Conservation (phyloP, 2,329 filamentous ascomycete genomes). For the Erysiphe neolycopersici region DNA sequence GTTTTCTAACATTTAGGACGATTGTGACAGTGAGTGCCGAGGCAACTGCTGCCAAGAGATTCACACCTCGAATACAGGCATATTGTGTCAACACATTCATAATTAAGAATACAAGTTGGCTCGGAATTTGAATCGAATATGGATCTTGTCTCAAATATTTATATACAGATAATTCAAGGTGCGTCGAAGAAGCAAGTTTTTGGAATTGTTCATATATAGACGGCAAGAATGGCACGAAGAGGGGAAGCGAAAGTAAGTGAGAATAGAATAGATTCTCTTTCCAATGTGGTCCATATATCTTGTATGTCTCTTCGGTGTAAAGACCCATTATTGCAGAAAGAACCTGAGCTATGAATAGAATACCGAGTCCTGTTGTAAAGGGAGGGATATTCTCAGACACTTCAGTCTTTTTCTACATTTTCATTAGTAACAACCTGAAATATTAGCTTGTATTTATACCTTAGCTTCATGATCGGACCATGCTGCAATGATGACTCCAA, state of each 20-base stretch:
- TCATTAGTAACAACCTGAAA: constrained; percentile 3
- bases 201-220: constrained; percentile 36
- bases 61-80: constrained; percentile 84
- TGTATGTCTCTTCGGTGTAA: constrained; percentile 80
- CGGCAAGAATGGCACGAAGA: constrained; percentile 47
- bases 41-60: constrained; percentile 66
- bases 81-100: constrained; percentile 78
- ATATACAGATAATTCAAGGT: constrained; percentile 20
- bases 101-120: constrained; percentile 41
- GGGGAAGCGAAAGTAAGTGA: constrained; percentile 44
- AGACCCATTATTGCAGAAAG: constrained; percentile 85
- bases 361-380: constrained; percentile 44
- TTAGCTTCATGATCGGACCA: constrained; percentile 74
- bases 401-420: constrained; percentile 6
- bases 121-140: constrained; percentile 25
- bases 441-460: constrained; percentile 19
- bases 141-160: constrained; percentile 13
- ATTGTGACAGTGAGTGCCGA: constrained; percentile 91
- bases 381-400: constrained; percentile 16
- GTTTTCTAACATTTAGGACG: constrained; percentile 80
- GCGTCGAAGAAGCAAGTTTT: constrained; percentile 34
- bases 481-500: constrained; percentile 67
- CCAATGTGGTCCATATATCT: constrained; percentile 67
- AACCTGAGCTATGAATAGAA: constrained; percentile 70
- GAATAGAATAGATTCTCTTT: constrained; percentile 93